Evolutionary conservation across 1,284 basidiomycete species (phyloP).

Genomic region (Megacollybia platyphylla): DNA sequence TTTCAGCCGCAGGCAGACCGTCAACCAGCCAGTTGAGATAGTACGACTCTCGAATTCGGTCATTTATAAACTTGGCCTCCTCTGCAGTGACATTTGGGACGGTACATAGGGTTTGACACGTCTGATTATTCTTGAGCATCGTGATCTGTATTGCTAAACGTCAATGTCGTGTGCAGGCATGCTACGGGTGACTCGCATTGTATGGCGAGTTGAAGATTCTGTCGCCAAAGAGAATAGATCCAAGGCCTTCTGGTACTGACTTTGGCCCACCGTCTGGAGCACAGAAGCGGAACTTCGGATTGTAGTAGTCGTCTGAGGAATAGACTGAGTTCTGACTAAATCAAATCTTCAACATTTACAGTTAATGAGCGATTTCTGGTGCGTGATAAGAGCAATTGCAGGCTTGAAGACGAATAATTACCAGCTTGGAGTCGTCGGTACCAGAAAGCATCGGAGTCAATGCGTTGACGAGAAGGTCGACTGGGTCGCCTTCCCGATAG

Average conservation of each 20-base stretch:
- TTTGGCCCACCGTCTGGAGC: slow-evolving; percentile 64
- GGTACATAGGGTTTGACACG: slow-evolving; percentile 72
- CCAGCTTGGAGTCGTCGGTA: slow-evolving; percentile 66
- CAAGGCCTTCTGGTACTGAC: slow-evolving; percentile 80
- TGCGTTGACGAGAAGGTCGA: slow-evolving; percentile 76
- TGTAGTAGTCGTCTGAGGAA: slow-evolving; percentile 73
- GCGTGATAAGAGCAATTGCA: slow-evolving; percentile 1
- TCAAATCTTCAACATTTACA: slow-evolving; percentile 29
- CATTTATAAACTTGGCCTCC: slow-evolving; percentile 84
- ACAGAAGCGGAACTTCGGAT: slow-evolving; percentile 81
- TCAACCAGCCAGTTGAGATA: slow-evolving; percentile 94
- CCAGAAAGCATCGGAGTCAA: slow-evolving; percentile 74
- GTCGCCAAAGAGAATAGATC: slow-evolving; percentile 93
- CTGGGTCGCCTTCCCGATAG: slow-evolving; percentile 57
- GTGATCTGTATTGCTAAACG: slow-evolving; percentile 36
- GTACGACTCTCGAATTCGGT: slow-evolving; percentile 86
- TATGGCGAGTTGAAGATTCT: slow-evolving; percentile 89
- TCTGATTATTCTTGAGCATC: slow-evolving; percentile 63
- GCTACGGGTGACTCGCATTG: slow-evolving; percentile 40
- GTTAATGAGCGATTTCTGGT: slow-evolving; percentile 72
- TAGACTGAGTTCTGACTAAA: not conserved
- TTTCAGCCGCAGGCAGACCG: slow-evolving; percentile 87
- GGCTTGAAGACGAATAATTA: slow-evolving; percentile 18
- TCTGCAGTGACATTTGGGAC: slow-evolving; percentile 44
- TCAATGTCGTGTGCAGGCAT: slow-evolving; percentile 4